These are phyloP conservation scores for Aspergillus floridensis DNA, from an alignment of 2,329 filamentous ascomycete species.

Conservation along the genomic window DNA sequence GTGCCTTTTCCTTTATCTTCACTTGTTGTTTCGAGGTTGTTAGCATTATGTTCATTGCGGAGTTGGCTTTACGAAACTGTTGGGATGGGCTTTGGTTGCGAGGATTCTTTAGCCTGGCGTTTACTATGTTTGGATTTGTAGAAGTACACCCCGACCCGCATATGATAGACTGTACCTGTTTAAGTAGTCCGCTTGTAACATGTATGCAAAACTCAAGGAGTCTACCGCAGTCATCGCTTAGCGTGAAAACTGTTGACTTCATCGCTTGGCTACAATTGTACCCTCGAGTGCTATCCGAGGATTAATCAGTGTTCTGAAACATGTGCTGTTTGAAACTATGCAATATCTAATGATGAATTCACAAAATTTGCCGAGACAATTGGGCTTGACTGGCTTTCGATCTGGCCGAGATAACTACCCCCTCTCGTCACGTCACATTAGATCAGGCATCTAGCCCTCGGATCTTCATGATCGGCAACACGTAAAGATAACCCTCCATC, in stretches of 20 bases:
- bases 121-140: no score
- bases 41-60: no score
- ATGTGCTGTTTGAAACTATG: conserved; percentile 18
- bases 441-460: neutral
- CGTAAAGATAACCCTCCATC: neutral
- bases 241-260: neutral
- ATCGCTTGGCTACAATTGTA: neutral
- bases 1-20: no score
- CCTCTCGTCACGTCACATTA: conserved; percentile 5
- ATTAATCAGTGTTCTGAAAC: conserved; percentile 23
- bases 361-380: conserved; percentile 20
- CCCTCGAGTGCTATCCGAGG: conserved; percentile 23
- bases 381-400: conserved; percentile 10
- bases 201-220: neutral
- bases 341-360: conserved; percentile 23
- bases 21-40: no score
- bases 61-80: no score
- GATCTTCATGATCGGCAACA: neutral
- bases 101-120: no score
- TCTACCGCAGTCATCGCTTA: no score
- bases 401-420: conserved; percentile 11
- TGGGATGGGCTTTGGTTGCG: no score
- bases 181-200: neutral
- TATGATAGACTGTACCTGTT: no score
- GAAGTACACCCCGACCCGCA: no score